These are phyloP conservation scores for Tilletia setariae DNA, from an alignment of 1,284 basidiomycete genomes.

Conservation along the genomic window DNA sequence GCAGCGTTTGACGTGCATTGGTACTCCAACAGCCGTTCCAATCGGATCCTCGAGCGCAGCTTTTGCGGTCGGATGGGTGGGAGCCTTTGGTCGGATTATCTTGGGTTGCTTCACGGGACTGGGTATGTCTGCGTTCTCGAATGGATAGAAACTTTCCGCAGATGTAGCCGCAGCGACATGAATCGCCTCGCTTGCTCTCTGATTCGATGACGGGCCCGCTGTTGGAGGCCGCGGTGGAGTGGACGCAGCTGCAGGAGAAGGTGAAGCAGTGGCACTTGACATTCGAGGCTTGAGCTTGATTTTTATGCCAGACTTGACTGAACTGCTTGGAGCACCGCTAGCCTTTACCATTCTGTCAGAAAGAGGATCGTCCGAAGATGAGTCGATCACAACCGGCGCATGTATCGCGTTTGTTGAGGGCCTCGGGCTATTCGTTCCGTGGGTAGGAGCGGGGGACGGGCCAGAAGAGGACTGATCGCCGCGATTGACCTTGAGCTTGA, in stretches of 20 bases:
- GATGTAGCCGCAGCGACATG: background rate
- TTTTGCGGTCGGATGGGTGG: conserved; percentile 24
- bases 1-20: conserved; percentile 62
- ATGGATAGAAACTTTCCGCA: background rate
- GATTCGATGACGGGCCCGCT: conserved; percentile 22
- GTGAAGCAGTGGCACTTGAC: background rate
- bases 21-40: conserved; percentile 31
- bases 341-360: no score
- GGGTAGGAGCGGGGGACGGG: background rate
- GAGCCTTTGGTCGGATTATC: conserved; percentile 25
- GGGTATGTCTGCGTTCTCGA: conserved; percentile 8
- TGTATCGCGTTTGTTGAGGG: background rate
- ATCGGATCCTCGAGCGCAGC: conserved; percentile 31
- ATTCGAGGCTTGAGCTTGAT: conserved; percentile 8
- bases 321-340: no score
- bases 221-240: background rate
- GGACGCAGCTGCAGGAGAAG: background rate
- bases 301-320: background rate
- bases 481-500: conserved; percentile 10
- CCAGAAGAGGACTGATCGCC: background rate
- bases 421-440: background rate
- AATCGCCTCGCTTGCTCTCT: background rate
- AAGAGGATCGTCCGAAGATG: no score
- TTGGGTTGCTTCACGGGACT: conserved; percentile 23
- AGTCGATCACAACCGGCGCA: background rate